phyloP scores from a whole-genome alignment of 768 basidiomycete species.

The Rhodocollybia butyracea region DNA sequence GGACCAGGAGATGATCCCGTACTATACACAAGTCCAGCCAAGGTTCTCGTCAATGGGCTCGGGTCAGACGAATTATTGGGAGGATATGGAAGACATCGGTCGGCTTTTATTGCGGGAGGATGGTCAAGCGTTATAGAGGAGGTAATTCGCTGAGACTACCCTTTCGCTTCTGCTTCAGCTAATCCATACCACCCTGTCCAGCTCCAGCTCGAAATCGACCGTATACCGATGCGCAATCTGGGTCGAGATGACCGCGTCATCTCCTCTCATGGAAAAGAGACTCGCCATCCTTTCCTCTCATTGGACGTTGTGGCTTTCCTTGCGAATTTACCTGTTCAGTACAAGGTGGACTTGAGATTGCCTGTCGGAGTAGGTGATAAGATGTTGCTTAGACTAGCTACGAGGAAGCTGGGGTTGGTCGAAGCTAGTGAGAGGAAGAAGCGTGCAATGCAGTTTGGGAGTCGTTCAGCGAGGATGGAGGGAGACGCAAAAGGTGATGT shows the following conservation, averaged over 20 bases:
- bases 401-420: slow-evolving; percentile 67
- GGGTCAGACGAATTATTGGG: slow-evolving; percentile 96
- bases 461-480: slow-evolving; percentile 81
- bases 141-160: slow-evolving; percentile 36
- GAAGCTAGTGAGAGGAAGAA: slow-evolving; percentile 80
- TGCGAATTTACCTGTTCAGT: slow-evolving; percentile 72
- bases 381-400: slow-evolving; percentile 71
- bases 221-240: slow-evolving; percentile 85
- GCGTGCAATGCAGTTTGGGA: slow-evolving; percentile 97
- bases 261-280: slow-evolving; percentile 89
- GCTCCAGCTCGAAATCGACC: slow-evolving; percentile 87
- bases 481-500: slow-evolving; percentile 57
- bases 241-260: slow-evolving; percentile 94
- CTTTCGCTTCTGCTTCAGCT: background rate
- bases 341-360: slow-evolving; percentile 77
- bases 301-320: slow-evolving; percentile 76
- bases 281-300: slow-evolving; percentile 87
- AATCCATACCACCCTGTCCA: slow-evolving; percentile 25
- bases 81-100: slow-evolving; percentile 88
- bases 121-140: slow-evolving; percentile 82
- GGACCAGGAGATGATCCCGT: slow-evolving; percentile 29
- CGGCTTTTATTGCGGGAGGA: slow-evolving; percentile 61
- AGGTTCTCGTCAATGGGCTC: slow-evolving; percentile 84
- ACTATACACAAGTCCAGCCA: slow-evolving; percentile 70
- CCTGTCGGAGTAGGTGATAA: slow-evolving; percentile 88